Conservation (phyloP, 768 basidiomycete genomes). For the Tricholoma sp. region DNA sequence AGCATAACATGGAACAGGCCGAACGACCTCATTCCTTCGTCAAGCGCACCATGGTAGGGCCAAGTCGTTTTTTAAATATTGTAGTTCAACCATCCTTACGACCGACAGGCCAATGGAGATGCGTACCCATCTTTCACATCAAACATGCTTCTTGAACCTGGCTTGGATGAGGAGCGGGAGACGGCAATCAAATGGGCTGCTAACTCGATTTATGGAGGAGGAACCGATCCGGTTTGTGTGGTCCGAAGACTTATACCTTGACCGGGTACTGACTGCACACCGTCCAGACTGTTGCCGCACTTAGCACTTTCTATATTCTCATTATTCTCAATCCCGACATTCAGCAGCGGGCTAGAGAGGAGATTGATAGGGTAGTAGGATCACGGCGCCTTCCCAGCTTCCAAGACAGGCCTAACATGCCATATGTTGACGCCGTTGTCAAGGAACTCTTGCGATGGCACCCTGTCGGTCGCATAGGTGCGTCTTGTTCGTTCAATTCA, state of each 20-base stretch:
- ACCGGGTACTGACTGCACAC: background rate
- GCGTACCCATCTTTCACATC: conserved; percentile 37
- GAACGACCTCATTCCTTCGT: conserved; percentile 34
- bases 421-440: conserved; percentile 25
- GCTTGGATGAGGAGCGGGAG: conserved; percentile 28
- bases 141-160: conserved; percentile 26
- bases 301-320: conserved; percentile 25
- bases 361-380: conserved; percentile 28
- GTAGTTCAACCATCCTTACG: background rate
- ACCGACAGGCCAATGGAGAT: conserved; percentile 29
- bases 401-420: conserved; percentile 21
- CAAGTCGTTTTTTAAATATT: background rate
- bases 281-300: conserved; percentile 16
- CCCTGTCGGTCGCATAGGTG: conserved; percentile 23
- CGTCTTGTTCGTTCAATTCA: background rate
- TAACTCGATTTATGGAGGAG: conserved; percentile 19
- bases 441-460: conserved; percentile 29
- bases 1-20: conserved; percentile 27
- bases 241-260: background rate
- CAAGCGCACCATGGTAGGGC: conserved; percentile 21
- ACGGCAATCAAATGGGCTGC: conserved; percentile 37
- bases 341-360: conserved; percentile 26
- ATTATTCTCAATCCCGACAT: conserved; percentile 27
- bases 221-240: conserved; percentile 33
- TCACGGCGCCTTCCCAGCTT: conserved; percentile 24